Conservation (phyloP, 345 rosid species). For the Eucalyptus regnans region DNA sequence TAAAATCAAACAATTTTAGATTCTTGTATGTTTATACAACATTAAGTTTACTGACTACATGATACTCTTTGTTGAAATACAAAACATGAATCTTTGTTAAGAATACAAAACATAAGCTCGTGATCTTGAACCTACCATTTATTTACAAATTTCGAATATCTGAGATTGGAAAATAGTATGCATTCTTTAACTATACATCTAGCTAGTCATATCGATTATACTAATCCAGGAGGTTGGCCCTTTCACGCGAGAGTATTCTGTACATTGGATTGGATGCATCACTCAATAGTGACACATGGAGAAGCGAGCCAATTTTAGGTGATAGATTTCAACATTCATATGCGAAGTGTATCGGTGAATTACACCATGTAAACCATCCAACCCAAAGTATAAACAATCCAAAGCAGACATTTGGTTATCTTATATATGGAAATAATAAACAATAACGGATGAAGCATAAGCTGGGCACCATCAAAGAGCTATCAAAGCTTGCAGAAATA, state of each 20-base stretch:
- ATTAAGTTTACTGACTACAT: not conserved
- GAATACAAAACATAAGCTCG: no score
- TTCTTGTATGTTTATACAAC: no score
- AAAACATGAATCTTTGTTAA: no score
- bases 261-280: not conserved
- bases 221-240: not conserved
- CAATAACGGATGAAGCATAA: not conserved
- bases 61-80: not conserved
- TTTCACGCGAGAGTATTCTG: not conserved
- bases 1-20: no score
- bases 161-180: not conserved
- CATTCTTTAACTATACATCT: not conserved
- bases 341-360: accelerated
- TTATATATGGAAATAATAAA: no score
- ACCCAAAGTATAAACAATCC: not conserved
- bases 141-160: not conserved
- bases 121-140: no score
- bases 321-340: not conserved
- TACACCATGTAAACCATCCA: not conserved
- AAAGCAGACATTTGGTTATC: not conserved
- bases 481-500: not conserved
- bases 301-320: not conserved
- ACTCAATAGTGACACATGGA: not conserved
- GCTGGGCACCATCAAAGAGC: not conserved
- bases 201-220: not conserved